Evolutionary conservation across 2,329 filamentous ascomycete genomes (phyloP).

Genomic region (Scytalidium sp.): DNA sequence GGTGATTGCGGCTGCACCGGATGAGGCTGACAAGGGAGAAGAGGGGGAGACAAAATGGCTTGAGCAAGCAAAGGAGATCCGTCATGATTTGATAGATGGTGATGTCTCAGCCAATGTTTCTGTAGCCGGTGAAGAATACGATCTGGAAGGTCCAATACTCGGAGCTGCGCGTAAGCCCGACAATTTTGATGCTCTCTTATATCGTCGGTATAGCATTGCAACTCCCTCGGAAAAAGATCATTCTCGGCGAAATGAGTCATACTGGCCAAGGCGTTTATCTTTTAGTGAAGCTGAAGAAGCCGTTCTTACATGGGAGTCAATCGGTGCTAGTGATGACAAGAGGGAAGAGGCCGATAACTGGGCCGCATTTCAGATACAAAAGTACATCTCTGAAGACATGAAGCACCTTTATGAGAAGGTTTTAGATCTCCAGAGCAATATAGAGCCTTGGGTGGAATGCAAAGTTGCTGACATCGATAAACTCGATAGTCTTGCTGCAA

Average conservation of each 20-base stretch:
- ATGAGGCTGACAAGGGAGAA: conserved; percentile 13
- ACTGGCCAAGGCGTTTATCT: conserved; percentile 70
- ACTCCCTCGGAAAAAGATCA: conserved; percentile 23
- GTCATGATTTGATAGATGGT: conserved; percentile 37
- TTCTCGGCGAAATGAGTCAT: conserved; percentile 48
- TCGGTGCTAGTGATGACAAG: conserved; percentile 41
- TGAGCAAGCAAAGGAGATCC: conserved; percentile 38
- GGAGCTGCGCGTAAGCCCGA: conserved; percentile 44
- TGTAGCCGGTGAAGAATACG: conserved; percentile 51
- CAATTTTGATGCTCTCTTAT: conserved; percentile 46
- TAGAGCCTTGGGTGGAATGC: conserved; percentile 59
- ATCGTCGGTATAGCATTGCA: conserved; percentile 58
- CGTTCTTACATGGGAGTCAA: conserved; percentile 63
- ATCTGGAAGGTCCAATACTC: conserved; percentile 52
- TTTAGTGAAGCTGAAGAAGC: conserved; percentile 75
- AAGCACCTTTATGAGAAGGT: conserved; percentile 53
- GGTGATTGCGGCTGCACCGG: not conserved
- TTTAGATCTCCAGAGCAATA: conserved; percentile 44
- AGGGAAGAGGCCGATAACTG: conserved; percentile 26
- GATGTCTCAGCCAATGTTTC: conserved; percentile 58
- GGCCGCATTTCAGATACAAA: conserved; percentile 31
- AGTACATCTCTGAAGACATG: conserved; percentile 48
- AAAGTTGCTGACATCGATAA: conserved; percentile 54
- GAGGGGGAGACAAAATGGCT: conserved; percentile 24
- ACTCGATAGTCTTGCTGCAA: conserved; percentile 60